Evolutionary conservation across 495 filamentous ascomycete genomes (phyloP).

Genomic region (Aspergillus nanangensis): DNA sequence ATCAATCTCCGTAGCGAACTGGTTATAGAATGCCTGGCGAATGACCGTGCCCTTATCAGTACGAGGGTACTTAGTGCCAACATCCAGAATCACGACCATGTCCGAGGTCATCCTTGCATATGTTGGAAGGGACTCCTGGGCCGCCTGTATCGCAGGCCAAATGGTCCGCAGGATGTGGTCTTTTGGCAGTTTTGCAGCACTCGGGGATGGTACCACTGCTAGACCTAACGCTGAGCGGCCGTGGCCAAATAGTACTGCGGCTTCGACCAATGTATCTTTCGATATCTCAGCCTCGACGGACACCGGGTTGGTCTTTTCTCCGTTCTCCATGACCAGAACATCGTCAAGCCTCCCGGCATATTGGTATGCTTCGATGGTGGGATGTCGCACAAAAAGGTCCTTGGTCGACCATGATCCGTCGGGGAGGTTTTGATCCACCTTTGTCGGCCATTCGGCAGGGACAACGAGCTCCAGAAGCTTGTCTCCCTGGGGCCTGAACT

Average conservation of each 20-base stretch:
- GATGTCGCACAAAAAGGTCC: neutral
- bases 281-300: neutral
- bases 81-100: neutral
- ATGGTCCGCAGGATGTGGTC: neutral
- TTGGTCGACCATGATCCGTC: neutral
- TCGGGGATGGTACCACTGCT: neutral
- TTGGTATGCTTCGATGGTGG: neutral
- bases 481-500: too few relatives aligned
- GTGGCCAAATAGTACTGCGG: neutral
- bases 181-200: neutral
- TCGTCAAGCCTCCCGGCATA: neutral
- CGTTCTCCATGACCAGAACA: neutral
- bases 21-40: neutral
- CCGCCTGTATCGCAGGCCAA: neutral
- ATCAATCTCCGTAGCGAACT: neutral
- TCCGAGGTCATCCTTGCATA: neutral
- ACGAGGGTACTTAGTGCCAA: neutral
- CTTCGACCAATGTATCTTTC: neutral
- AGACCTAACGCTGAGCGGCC: neutral
- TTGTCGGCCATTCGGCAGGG: too few relatives aligned
- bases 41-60: neutral
- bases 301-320: neutral
- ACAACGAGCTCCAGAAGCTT: too few relatives aligned
- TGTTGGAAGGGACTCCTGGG: neutral
- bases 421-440: neutral